Conservation (phyloP, 768 basidiomycete genomes). For the Hypholoma fasciculare region DNA sequence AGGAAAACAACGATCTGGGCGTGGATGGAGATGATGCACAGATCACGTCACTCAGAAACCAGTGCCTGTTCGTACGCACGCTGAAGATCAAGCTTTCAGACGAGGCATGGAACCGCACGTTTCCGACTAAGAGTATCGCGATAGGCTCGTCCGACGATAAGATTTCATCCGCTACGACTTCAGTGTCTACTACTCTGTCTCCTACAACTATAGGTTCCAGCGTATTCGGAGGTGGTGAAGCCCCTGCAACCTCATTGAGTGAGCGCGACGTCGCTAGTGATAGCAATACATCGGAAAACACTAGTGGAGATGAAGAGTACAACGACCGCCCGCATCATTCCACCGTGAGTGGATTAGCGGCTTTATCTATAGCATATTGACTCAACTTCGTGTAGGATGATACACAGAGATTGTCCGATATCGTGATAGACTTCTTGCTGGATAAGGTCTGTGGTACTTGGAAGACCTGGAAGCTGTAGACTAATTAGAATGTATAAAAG, state of each 20-base stretch:
- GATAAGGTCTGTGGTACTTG: neutral
- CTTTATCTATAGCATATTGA: too few species aligned
- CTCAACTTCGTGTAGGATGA: too few species aligned
- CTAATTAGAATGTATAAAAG: neutral
- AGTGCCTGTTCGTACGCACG: conserved; percentile 10
- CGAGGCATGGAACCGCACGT: neutral
- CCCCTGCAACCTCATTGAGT: too few species aligned
- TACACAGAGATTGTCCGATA: neutral
- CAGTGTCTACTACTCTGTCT: too few species aligned
- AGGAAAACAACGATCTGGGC: conserved; percentile 7
- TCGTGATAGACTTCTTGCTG: neutral
- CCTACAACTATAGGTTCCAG: too few species aligned
- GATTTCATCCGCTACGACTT: neutral
- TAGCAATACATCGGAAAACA: too few species aligned
- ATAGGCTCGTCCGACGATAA: neutral
- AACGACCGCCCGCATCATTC: too few species aligned
- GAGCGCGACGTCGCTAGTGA: too few species aligned
- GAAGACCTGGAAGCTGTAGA: neutral
- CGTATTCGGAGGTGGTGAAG: too few species aligned
- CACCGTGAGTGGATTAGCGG: too few species aligned
- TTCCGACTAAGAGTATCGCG: neutral
- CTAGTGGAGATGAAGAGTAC: too few species aligned
- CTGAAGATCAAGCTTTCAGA: neutral
- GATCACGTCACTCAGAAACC: conserved; percentile 3
- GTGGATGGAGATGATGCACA: conserved; percentile 1